Evolutionary conservation across 192 early-diverging fungal genomes (phyloP).

Genomic region (Fimicolochytrium jonesii): DNA sequence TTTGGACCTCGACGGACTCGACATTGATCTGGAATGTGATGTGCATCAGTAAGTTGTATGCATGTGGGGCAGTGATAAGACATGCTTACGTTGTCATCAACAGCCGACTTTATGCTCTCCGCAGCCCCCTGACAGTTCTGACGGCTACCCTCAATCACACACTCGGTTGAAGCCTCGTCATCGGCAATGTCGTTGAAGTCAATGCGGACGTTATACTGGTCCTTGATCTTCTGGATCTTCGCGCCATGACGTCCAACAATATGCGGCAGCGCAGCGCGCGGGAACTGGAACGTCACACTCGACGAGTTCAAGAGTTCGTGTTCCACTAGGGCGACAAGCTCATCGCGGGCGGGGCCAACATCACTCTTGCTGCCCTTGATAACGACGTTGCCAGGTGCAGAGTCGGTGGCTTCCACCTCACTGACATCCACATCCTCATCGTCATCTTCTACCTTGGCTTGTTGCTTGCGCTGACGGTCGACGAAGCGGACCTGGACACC

Average conservation of each 20-base stretch:
- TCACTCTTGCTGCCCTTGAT: constrained; percentile 83
- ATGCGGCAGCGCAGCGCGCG: constrained; percentile 61
- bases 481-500: constrained; percentile 64
- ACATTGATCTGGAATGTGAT: constrained; percentile 40
- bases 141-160: constrained; percentile 40
- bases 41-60: constrained; percentile 28
- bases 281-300: constrained; percentile 59
- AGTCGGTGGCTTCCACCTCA: constrained; percentile 1
- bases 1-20: constrained; percentile 52
- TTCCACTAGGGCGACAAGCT: constrained; percentile 77
- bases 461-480: constrained; percentile 37
- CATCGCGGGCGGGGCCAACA: constrained; percentile 70
- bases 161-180: constrained; percentile 30
- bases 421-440: constrained; percentile 26
- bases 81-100: constrained; percentile 46
- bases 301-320: constrained; percentile 67
- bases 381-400: constrained; percentile 49
- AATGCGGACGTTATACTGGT: constrained; percentile 59
- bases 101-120: constrained; percentile 32
- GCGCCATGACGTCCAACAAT: constrained; percentile 75
- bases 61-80: constrained; percentile 25
- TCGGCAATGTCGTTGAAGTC: constrained; percentile 56
- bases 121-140: constrained; percentile 31
- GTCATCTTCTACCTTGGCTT: constrained; percentile 48
- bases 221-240: constrained; percentile 71